A percentile compares a stretch with the other conserved stretches of the same genome.
Conservation (phyloP, 176 grass and related monocot genomes). For the Oryza rufipogon region DNA sequence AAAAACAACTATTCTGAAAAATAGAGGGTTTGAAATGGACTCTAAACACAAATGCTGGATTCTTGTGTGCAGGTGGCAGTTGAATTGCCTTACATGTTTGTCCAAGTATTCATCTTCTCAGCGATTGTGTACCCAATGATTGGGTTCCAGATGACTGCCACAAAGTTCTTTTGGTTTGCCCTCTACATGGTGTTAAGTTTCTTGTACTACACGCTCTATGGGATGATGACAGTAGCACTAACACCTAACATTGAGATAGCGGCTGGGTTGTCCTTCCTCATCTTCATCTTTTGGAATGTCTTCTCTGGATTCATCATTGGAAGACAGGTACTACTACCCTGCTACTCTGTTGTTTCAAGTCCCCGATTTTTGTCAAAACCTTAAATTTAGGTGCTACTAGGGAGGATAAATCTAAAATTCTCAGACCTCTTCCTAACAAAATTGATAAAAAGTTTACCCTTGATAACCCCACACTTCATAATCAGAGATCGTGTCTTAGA, state of each 20-base stretch:
- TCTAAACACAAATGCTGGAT: neutral
- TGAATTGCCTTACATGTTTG: slow-evolving; percentile 70
- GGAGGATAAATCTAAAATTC: neutral
- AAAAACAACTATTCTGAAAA: neutral
- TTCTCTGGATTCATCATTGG: slow-evolving; percentile 73
- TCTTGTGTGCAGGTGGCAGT: slow-evolving; percentile 47
- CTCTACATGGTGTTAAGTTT: slow-evolving; percentile 69
- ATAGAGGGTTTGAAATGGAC: neutral
- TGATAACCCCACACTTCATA: neutral
- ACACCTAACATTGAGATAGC: slow-evolving; percentile 81
- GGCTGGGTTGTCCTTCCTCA: slow-evolving; percentile 61
- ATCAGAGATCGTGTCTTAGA: neutral
- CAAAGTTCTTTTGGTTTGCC: slow-evolving; percentile 70
- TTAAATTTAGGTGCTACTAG: neutral
- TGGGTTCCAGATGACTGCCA: slow-evolving; percentile 52
- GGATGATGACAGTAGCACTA: slow-evolving; percentile 81
- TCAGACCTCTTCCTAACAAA: too few relatives aligned
- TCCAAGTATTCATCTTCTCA: slow-evolving; percentile 59
- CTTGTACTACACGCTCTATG: slow-evolving; percentile 71
- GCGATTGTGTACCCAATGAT: slow-evolving; percentile 72
- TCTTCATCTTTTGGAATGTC: slow-evolving; percentile 78
- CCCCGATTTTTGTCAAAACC: neutral
- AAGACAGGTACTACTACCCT: slow-evolving; percentile 53
- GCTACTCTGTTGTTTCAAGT: neutral
- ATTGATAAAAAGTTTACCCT: neutral